These are phyloP conservation scores for Stenocarpella maydis DNA, from an alignment of 2,329 filamentous ascomycete species.

Conservation along the genomic window DNA sequence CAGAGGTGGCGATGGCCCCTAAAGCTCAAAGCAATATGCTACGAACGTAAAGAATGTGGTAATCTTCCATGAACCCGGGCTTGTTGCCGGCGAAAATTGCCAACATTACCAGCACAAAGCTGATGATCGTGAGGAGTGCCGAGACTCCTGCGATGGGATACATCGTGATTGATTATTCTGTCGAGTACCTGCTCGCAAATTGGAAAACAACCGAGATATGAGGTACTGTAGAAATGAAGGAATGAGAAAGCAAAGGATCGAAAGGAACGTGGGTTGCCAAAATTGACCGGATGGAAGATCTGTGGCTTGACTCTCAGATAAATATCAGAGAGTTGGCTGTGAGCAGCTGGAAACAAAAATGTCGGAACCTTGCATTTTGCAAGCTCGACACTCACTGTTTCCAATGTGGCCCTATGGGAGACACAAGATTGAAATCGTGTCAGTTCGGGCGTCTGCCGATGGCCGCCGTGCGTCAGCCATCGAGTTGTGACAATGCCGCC, in stretches of 20 bases:
- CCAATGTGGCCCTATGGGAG: slow-evolving; percentile 4
- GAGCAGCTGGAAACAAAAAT: neutral
- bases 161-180: slow-evolving; percentile 16
- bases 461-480: slow-evolving; percentile 3
- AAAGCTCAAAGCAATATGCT: neutral
- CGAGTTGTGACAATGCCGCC: neutral
- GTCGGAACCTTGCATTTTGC: neutral
- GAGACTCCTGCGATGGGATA: slow-evolving; percentile 39
- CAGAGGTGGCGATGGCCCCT: neutral
- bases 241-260: neutral
- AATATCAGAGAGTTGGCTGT: neutral
- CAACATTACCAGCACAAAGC: slow-evolving; percentile 48
- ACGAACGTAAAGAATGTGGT: slow-evolving; percentile 48
- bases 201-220: neutral
- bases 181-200: slow-evolving; percentile 20
- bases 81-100: slow-evolving; percentile 50
- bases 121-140: slow-evolving; percentile 45
- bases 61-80: slow-evolving; percentile 48
- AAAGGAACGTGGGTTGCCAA: neutral
- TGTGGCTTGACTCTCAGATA: slow-evolving; percentile 9
- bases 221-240: neutral
- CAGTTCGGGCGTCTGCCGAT: slow-evolving; percentile 7
- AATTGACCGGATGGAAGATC: neutral
- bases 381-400: slow-evolving; percentile 5
- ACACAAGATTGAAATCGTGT: neutral